These are phyloP conservation scores for Coniferiporia weirii DNA, from an alignment of 1,284 basidiomycete genomes.

Conservation along the genomic window DNA sequence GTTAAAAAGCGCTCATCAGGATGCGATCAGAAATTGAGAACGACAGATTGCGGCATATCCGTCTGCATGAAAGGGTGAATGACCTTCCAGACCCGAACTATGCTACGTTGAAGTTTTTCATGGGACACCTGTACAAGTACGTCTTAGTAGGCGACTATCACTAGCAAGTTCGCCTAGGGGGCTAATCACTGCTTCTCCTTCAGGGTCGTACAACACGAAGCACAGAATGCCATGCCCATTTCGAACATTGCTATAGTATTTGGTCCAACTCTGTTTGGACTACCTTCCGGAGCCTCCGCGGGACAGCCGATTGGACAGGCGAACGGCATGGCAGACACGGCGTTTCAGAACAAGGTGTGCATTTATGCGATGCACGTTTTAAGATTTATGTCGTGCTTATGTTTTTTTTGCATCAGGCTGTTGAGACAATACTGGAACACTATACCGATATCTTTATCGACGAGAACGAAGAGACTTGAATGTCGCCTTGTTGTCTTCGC, in stretches of 20 bases:
- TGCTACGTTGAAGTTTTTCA: slow-evolving; percentile 92
- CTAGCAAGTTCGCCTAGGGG: background rate
- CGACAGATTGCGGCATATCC: slow-evolving; percentile 88
- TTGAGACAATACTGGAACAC: slow-evolving; percentile 84
- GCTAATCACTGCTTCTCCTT: slow-evolving; percentile 8
- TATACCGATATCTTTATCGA: slow-evolving; percentile 85
- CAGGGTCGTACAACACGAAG: slow-evolving; percentile 72
- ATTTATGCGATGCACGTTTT: slow-evolving; percentile 26
- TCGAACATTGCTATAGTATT: slow-evolving; percentile 97
- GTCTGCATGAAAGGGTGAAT: slow-evolving; percentile 95
- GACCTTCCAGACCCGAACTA: slow-evolving; percentile 98
- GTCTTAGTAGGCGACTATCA: slow-evolving; percentile 20
- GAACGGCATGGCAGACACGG: slow-evolving; percentile 52
- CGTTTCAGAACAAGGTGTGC: slow-evolving; percentile 60
- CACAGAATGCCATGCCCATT: slow-evolving; percentile 88
- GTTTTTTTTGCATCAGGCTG: slow-evolving; percentile 43
- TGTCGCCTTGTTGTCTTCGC: background rate
- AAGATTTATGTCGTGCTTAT: slow-evolving; percentile 26
- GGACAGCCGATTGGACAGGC: slow-evolving; percentile 27
- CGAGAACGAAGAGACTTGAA: slow-evolving; percentile 38
- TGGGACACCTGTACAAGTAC: slow-evolving; percentile 89
- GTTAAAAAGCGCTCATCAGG: background rate
- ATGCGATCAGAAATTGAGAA: slow-evolving; percentile 76
- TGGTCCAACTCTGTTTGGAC: slow-evolving; percentile 88
- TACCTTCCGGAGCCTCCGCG: slow-evolving; percentile 32